phyloP scores from a whole-genome alignment of 2,329 filamentous ascomycete genomes.

The Venturia nashicola region DNA sequence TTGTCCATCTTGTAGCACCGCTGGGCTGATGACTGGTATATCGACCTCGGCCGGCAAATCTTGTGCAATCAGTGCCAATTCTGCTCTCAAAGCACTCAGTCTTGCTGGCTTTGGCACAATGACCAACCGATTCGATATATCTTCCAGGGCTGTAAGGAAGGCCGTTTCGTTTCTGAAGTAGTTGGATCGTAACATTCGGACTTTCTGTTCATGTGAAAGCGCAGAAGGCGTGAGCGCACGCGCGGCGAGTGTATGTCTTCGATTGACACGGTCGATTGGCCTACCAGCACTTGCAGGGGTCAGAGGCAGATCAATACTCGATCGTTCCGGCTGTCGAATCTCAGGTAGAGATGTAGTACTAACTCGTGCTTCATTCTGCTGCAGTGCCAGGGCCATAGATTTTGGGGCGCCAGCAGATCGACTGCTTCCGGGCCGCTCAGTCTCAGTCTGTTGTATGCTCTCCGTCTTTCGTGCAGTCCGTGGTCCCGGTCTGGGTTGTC shows the following conservation, averaged over 20 bases:
- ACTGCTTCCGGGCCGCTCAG: conserved; percentile 10
- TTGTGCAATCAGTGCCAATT: conserved; percentile 68
- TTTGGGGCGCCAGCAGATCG: conserved; percentile 13
- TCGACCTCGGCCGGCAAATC: conserved; percentile 76
- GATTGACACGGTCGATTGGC: conserved; percentile 22
- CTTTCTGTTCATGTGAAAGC: conserved; percentile 53
- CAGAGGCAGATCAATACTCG: conserved; percentile 24
- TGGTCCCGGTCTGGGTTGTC: not conserved
- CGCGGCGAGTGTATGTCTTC: conserved; percentile 46
- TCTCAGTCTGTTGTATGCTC: not conserved
- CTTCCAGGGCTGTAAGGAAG: conserved; percentile 67
- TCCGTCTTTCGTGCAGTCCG: not conserved
- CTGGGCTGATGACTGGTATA: conserved; percentile 70
- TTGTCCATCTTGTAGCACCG: conserved; percentile 59
- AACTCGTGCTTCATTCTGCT: conserved; percentile 34
- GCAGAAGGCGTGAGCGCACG: conserved; percentile 46
- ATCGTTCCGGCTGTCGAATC: conserved; percentile 38
- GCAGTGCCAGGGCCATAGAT: conserved; percentile 11
- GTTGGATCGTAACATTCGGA: conserved; percentile 62
- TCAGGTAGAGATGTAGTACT: conserved; percentile 60
- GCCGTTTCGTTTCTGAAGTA: conserved; percentile 75
- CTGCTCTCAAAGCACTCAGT: conserved; percentile 67
- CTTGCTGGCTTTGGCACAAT: conserved; percentile 71
- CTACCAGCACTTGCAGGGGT: conserved; percentile 28
- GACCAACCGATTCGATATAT: conserved; percentile 75